Conservation (phyloP, 805 yeast species). For the Ogataea paradorogensis region DNA sequence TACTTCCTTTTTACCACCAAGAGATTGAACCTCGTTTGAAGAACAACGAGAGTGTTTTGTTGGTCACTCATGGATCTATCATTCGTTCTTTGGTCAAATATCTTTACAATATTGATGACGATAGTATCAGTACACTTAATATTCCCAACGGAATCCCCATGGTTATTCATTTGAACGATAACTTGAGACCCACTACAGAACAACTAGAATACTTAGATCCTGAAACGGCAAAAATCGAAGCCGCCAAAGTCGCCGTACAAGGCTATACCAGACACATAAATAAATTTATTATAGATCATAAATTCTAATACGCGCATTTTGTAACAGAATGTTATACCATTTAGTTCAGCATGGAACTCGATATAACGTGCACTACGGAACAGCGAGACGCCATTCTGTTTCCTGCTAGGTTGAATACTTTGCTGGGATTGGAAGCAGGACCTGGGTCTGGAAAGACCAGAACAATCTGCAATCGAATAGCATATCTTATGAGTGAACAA, state of each 20-base stretch:
- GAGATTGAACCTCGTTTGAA: constrained; percentile 48
- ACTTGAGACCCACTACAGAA: constrained; percentile 19
- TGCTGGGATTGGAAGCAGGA: constrained; percentile 59
- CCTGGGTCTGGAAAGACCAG: constrained; percentile 76
- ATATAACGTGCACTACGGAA: constrained; percentile 11
- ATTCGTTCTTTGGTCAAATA: constrained; percentile 73
- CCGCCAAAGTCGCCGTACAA: constrained; percentile 76
- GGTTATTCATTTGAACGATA: constrained; percentile 58
- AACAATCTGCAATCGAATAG: constrained; percentile 54
- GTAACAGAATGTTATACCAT: background rate
- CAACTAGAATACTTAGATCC: constrained; percentile 75
- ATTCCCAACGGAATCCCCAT: constrained; percentile 85
- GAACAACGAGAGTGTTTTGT: constrained; percentile 53
- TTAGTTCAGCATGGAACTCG: constrained; percentile 6
- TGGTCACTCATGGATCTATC: constrained; percentile 82
- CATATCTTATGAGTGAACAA: constrained; percentile 39
- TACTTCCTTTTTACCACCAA: constrained; percentile 57
- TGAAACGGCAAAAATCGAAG: constrained; percentile 73
- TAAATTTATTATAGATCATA: constrained; percentile 1
- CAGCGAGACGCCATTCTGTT: constrained; percentile 38
- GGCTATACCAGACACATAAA: constrained; percentile 43
- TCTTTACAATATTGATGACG: constrained; percentile 61
- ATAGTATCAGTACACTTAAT: constrained; percentile 67
- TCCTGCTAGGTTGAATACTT: constrained; percentile 36
- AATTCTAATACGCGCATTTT: constrained; percentile 2